These are phyloP conservation scores for Agaricales sp. DNA, from an alignment of 1,284 basidiomycete genomes.

Conservation along the genomic window DNA sequence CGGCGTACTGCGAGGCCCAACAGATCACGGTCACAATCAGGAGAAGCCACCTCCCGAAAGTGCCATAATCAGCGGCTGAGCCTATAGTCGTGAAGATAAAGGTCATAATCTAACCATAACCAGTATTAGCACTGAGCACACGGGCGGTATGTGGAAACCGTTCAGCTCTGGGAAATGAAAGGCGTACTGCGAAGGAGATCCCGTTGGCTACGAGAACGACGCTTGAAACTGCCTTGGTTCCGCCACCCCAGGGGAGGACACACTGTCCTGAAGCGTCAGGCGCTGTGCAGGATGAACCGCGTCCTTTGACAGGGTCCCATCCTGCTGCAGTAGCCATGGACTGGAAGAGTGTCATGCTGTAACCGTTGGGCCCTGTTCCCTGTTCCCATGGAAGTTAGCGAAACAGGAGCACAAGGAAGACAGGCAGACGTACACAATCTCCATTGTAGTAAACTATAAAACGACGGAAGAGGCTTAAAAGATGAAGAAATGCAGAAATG, in stretches of 20 bases:
- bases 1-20: constrained; percentile 73
- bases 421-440: constrained; percentile 41
- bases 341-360: constrained; percentile 67
- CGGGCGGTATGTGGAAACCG: constrained; percentile 6
- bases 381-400: constrained; percentile 15
- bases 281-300: constrained; percentile 52
- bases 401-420: background rate
- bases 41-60: constrained; percentile 69
- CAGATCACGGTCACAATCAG: constrained; percentile 64
- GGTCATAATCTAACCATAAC: constrained; percentile 65
- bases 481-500: background rate
- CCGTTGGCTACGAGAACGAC: constrained; percentile 70
- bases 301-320: constrained; percentile 54
- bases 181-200: constrained; percentile 58
- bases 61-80: constrained; percentile 74
- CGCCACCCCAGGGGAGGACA: constrained; percentile 62
- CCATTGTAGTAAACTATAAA: constrained; percentile 59
- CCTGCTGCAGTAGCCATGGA: constrained; percentile 58
- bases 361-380: constrained; percentile 54
- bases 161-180: background rate
- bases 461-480: constrained; percentile 1
- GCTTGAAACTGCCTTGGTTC: constrained; percentile 63
- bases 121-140: background rate
- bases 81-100: constrained; percentile 75
- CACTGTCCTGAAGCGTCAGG: constrained; percentile 51